A percentile compares a stretch with the other conserved stretches of the same genome.
These are phyloP conservation scores for Casuarina glauca DNA, from an alignment of 306 rosid species.

Conservation along the genomic window DNA sequence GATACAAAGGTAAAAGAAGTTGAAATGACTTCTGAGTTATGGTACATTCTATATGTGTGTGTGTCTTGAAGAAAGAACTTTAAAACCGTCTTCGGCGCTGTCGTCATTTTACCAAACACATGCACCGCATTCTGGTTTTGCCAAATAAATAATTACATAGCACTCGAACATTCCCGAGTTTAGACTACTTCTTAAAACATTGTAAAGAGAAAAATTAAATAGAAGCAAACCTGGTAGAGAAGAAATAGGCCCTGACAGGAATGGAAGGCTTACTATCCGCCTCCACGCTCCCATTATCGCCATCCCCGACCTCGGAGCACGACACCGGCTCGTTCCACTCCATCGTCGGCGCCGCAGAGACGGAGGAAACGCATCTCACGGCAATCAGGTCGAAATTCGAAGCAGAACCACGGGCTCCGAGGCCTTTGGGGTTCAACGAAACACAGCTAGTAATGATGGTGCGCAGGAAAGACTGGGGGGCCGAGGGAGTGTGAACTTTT, in stretches of 20 bases:
- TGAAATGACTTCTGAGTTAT: too few species aligned
- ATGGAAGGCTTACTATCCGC: slow-evolving; percentile 53
- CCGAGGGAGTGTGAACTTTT: slow-evolving; percentile 20
- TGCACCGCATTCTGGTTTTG: neutral
- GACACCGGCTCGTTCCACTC: slow-evolving; percentile 78
- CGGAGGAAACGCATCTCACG: slow-evolving; percentile 58
- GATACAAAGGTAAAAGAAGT: neutral
- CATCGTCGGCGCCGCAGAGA: slow-evolving; percentile 36
- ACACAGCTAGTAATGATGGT: neutral
- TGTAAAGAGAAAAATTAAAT: neutral
- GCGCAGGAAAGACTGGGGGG: slow-evolving; percentile 26
- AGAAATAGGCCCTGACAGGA: slow-evolving; percentile 84
- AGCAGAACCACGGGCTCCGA: slow-evolving; percentile 12
- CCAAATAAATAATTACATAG: neutral
- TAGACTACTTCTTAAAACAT: neutral
- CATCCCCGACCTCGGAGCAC: slow-evolving; percentile 61
- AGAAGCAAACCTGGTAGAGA: slow-evolving; percentile 69
- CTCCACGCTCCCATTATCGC: slow-evolving; percentile 33
- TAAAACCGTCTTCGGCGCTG: neutral
- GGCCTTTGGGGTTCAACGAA: slow-evolving; percentile 3
- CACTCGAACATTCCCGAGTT: neutral
- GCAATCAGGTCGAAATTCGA: slow-evolving; percentile 18
- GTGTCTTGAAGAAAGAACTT: neutral
- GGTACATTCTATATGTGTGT: too few species aligned
- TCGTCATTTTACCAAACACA: too few species aligned